phyloP scores from a whole-genome alignment of 2,329 filamentous ascomycete genomes.

The Diaporthe sp. region DNA sequence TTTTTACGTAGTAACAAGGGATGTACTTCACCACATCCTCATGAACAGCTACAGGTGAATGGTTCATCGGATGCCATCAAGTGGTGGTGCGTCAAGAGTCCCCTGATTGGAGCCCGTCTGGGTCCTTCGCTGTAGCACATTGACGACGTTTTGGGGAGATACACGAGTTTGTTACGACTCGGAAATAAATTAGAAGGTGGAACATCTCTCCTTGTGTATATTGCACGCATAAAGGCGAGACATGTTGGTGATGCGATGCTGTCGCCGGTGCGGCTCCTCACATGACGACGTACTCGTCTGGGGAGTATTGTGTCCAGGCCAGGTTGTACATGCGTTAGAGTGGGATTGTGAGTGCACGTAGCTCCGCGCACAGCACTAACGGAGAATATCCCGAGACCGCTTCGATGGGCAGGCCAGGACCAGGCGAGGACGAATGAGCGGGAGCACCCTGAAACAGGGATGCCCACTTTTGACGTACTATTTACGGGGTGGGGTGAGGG shows the following conservation, averaged over 20 bases:
- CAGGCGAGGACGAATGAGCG: neutral
- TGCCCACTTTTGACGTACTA: conserved; percentile 32
- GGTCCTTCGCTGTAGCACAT: neutral
- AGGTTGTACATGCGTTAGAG: neutral
- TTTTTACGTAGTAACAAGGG: neutral
- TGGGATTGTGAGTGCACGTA: neutral
- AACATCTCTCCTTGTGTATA: neutral
- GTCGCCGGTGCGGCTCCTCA: neutral
- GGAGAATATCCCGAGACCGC: neutral
- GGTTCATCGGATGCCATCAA: neutral
- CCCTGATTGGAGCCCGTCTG: neutral
- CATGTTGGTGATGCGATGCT: conserved; percentile 7
- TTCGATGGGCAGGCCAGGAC: neutral
- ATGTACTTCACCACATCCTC: neutral
- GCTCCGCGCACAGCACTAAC: neutral
- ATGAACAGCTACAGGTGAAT: neutral
- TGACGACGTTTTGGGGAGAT: neutral
- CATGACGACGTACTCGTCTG: neutral
- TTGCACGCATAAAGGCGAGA: neutral
- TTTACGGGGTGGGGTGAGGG: conserved; percentile 25
- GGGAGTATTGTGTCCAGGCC: neutral
- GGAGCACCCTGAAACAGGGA: conserved; percentile 33
- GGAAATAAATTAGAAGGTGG: neutral
- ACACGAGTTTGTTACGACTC: neutral
- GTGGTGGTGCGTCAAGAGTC: neutral